Evolutionary conservation across 106 monocot species (phyloP).

Genomic region (Dioscorea alata): DNA sequence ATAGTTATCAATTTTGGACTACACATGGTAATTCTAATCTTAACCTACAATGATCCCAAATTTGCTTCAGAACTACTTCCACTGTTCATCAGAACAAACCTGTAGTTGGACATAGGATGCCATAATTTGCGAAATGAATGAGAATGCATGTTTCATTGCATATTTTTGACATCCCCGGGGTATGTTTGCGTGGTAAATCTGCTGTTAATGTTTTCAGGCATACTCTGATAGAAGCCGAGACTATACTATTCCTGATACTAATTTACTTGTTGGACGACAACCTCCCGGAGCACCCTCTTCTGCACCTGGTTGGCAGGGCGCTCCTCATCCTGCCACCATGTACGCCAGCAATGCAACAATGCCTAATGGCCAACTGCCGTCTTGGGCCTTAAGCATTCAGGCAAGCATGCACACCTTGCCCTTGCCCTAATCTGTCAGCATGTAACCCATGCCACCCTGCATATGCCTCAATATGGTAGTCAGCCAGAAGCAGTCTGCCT

Average conservation of each 20-base stretch:
- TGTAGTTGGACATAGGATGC: no score
- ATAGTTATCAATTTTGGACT: constrained; percentile 16
- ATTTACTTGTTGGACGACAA: constrained; percentile 43
- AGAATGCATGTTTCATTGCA: neutral
- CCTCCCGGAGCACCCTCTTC: constrained; percentile 22
- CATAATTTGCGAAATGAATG: no score
- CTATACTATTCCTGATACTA: constrained; percentile 61
- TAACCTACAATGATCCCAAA: neutral
- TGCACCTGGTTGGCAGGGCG: constrained; percentile 37
- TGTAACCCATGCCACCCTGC: constrained; percentile 19
- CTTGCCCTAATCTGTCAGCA: constrained; percentile 18
- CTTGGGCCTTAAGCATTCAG: constrained; percentile 52
- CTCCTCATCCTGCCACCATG: constrained; percentile 23
- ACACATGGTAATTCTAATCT: no score
- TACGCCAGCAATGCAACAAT: constrained; percentile 18
- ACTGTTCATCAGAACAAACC: no score
- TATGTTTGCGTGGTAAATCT: neutral
- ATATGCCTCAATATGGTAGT: constrained; percentile 28
- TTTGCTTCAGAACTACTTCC: neutral
- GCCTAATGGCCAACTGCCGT: constrained; percentile 14
- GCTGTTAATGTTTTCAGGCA: constrained; percentile 49
- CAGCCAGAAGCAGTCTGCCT: constrained; percentile 20
- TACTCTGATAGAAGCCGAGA: constrained; percentile 86
- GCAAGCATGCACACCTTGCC: constrained; percentile 7
- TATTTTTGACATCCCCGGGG: neutral